Percentiles rank a stretch among this genome's conserved stretches.
Evolutionary conservation across 441 rosid species (phyloP).

Genomic region (Jatropha podagrica): DNA sequence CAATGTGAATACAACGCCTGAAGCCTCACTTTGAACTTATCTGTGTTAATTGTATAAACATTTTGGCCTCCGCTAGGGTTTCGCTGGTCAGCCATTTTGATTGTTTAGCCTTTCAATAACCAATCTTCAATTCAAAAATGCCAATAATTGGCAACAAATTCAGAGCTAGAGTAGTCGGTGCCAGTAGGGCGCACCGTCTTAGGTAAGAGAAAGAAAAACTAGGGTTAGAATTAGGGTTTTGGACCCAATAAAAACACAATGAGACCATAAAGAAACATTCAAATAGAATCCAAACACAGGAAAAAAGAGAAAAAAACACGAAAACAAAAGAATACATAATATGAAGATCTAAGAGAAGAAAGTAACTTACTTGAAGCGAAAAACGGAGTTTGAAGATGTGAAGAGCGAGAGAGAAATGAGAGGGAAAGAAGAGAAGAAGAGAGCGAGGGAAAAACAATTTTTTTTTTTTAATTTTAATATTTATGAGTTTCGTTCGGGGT

Average conservation of each 20-base stretch:
- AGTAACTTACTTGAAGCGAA: neutral
- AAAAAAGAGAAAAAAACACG: neutral
- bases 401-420: neutral
- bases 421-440: neutral
- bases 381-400: neutral
- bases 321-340: neutral
- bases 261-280: neutral
- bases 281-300: neutral
- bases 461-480: neutral
- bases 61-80: slow-evolving; percentile 29
- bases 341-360: neutral
- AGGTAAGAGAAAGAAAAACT: neutral
- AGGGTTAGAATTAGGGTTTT: neutral
- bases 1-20: slow-evolving; percentile 65
- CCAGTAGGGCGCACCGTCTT: neutral
- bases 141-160: neutral
- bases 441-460: neutral
- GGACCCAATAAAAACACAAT: neutral
- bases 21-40: slow-evolving; percentile 56
- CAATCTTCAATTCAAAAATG: neutral
- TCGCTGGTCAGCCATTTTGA: slow-evolving; percentile 16
- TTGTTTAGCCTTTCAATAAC: neutral
- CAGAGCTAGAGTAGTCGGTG: neutral
- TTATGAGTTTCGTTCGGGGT: neutral
- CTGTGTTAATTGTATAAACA: slow-evolving; percentile 53